Evolutionary conservation across 805 yeast genomes (phyloP), one percentile per base, ranked within the genome.

Genomic region (Nakazawaea populi): DNA sequence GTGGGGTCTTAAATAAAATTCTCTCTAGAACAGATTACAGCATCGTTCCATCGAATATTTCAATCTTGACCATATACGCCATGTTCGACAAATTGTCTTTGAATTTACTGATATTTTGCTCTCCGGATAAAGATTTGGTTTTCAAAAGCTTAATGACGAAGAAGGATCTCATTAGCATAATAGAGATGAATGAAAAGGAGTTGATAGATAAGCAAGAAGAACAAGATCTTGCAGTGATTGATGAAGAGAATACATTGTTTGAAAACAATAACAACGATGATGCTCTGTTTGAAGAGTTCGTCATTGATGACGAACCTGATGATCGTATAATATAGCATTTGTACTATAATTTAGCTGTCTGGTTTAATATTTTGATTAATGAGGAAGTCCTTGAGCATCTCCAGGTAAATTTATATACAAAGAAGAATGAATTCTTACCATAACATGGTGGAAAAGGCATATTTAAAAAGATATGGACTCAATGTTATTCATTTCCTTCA

Each of bases 81-180:
- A 60, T 72, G 50, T 67, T 75, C 47, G 69, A 69, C 52, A 65
- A 66, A 45, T 55, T 75, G 56, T 74, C 74, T 6, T 51, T 72
- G 12, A 56, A 58, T 1, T 53, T 59, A 41, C 61, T 57, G 49
- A 63, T 62, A 51, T 70, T 62, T 45, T 71, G 62, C 53, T 61
- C 44, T 55, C 66, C 45, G 32, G 58, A 54, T 30, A 47, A 47
- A 61, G 71, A 44, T 3, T 54, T 58, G 36, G 46, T 52, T 29
- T 55, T 73, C 24, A 56, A 57, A 45, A 78, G 79, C 3, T 37
- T 72, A 7, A 51, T 74, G 24, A 67, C 73, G 14, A 60, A 66
- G 46, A 61, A 59, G 28, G 75, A 70, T 48, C 37, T 66, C 42
- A 55, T 58, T 7, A 50, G 53, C 9, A 44, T 58, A 14, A 41